Base-by-base conservation (phyloP, 1,139 yeast species). In the Protomyces macrosporus region DNA sequence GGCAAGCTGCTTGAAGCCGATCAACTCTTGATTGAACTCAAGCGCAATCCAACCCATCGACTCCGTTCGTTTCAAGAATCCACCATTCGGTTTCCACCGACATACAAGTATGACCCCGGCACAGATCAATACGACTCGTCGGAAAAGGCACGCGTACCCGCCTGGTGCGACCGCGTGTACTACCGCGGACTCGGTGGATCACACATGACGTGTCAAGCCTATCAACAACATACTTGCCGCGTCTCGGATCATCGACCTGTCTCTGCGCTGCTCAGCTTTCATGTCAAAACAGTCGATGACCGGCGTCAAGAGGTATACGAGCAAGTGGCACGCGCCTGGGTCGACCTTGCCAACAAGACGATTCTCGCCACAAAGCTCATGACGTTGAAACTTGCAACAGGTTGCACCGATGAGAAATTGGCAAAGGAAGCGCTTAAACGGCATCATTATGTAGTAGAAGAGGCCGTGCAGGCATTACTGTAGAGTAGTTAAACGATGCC, bases 161-260 rank as follows among this genome's bases (percentile, higher is more conserved):
- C 98, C 0, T 93, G 98, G 98, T 91, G 98, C 6, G 98, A 93
- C 74, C 79, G 97, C 73, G 84, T 90, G 53, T 79, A 90, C 62
- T 88, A 81, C 72, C 79, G 82, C 53, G 86, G 88, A 6, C 63
- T 64, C 5, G 45, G 76, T 77, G n/a, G 53, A 7, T 65, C 69
- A 32, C 65, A 53, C 23, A 60, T 74, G 48, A 33, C 60, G 4
- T 68, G 72, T 23, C 35, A 73, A 40, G 64, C 65, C 7, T 75
- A 75, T 63, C 55, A 70, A 53, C 66, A 73, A 37, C 68, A 70
- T 50, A 78, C 77, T 14, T 75, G 89, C n/a, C 75, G 76, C 50
- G 78, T 85, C 50, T 90, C 97, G 66, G 98, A 93, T 71, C 98
- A 93, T 73, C 86, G 89, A 67, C 98, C 98, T 0, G 97, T 93